Conservation (phyloP, 1,284 basidiomycete genomes). For the Ustilago esculenta region DNA sequence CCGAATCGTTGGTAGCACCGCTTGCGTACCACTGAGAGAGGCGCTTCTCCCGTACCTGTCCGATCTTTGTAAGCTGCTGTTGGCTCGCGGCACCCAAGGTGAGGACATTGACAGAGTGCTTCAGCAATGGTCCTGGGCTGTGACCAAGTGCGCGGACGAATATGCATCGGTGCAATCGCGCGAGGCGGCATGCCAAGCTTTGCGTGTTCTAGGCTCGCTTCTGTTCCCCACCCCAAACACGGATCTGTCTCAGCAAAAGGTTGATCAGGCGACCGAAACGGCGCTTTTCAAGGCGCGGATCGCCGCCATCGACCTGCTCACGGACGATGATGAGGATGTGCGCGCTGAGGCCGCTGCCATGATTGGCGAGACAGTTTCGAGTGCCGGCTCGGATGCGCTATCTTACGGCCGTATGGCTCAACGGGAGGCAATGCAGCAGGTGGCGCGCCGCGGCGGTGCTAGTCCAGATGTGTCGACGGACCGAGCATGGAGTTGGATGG, state of each 20-base stretch:
- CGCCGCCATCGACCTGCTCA: constrained; percentile 42
- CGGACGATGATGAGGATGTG: constrained; percentile 52
- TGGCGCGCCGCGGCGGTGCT: constrained; percentile 33
- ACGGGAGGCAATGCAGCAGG: constrained; percentile 27
- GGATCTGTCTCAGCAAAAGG: background rate
- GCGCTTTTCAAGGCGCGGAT: constrained; percentile 37
- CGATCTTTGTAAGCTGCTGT: constrained; percentile 27
- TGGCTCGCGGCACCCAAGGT: background rate
- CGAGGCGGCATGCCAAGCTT: constrained; percentile 33
- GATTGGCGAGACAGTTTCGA: constrained; percentile 36
- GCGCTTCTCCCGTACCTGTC: constrained; percentile 51
- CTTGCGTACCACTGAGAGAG: constrained; percentile 44
- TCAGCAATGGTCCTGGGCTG: constrained; percentile 24
- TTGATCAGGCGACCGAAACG: background rate
- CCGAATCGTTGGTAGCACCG: constrained; percentile 18
- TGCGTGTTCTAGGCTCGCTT: constrained; percentile 23
- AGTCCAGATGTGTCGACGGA: constrained; percentile 45
- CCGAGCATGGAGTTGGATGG: constrained; percentile 52
- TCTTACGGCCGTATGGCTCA: background rate
- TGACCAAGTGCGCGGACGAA: constrained; percentile 38
- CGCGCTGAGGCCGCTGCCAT: constrained; percentile 47
- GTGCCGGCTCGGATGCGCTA: background rate
- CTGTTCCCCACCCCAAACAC: constrained; percentile 22
- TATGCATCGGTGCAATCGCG: constrained; percentile 46
- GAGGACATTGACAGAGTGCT: constrained; percentile 4